phyloP scores from a whole-genome alignment of 306 rosid genomes.

The Psophocarpus tetragonolobus region DNA sequence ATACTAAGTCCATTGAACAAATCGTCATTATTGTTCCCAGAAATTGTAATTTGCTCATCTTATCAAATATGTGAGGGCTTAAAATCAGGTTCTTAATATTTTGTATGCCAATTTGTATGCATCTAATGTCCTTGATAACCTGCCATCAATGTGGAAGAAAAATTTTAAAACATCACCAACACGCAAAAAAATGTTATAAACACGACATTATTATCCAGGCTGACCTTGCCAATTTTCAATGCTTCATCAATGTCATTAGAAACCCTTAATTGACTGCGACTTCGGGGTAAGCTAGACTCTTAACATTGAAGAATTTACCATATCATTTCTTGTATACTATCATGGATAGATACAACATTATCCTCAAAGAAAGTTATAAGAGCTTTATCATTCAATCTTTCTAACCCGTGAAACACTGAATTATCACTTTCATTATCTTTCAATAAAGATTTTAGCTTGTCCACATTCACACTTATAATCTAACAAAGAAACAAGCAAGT shows the following conservation, averaged over 20 bases:
- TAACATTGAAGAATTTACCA: neutral
- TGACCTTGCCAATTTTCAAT: neutral
- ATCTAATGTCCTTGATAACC: neutral
- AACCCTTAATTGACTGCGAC: neutral
- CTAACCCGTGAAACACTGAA: neutral
- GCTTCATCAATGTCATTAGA: neutral
- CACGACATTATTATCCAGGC: neutral
- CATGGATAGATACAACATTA: neutral
- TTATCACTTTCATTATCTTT: neutral
- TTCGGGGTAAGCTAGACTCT: neutral
- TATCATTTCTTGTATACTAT: neutral
- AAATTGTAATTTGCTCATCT: neutral
- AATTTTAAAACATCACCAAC: neutral
- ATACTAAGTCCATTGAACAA: too few species aligned
- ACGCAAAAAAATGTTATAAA: neutral
- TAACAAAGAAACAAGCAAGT: neutral
- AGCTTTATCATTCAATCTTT: neutral
- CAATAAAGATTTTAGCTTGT: neutral
- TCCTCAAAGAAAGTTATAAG: neutral
- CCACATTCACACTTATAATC: neutral
- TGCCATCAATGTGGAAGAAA: neutral
- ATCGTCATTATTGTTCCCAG: neutral
- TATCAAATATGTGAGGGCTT: neutral
- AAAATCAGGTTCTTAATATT: neutral
- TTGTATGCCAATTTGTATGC: neutral